Conservation (phyloP, 768 basidiomycete species). For the Lactarius sanguifluus region DNA sequence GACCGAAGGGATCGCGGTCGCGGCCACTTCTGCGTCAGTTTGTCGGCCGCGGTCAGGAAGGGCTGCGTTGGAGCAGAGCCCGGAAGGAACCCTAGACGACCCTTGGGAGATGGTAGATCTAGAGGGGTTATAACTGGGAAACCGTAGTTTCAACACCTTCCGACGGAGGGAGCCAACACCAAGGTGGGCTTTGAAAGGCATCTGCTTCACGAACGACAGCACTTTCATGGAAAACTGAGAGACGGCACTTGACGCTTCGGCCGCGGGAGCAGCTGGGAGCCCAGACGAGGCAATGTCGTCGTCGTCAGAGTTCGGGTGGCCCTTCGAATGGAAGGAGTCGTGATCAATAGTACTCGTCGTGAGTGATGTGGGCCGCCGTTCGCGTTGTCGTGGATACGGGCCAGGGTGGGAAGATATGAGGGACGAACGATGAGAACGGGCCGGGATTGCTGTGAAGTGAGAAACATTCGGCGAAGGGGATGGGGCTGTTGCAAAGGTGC, state of each 20-base stretch:
- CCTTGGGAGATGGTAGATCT: neutral
- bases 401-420: slow-evolving; percentile 3
- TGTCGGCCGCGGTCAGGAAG: slow-evolving; percentile 31
- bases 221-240: neutral
- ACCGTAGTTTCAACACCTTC: neutral
- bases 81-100: neutral
- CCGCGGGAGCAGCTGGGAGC: neutral
- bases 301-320: neutral
- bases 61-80: neutral
- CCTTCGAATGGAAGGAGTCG: neutral
- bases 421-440: slow-evolving; percentile 6
- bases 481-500: neutral
- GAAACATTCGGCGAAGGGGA: neutral
- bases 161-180: slow-evolving; percentile 1
- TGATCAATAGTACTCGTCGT: neutral
- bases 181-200: neutral
- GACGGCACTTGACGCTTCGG: neutral
- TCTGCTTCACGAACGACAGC: neutral
- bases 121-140: neutral
- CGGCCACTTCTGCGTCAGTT: slow-evolving; percentile 56
- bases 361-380: neutral
- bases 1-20: slow-evolving; percentile 38
- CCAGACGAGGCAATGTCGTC: neutral
- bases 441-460: slow-evolving; percentile 19
- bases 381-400: slow-evolving; percentile 1